Evolutionary conservation across 139 green algal species (phyloP).

Genomic region (Coelastrella sp.): DNA sequence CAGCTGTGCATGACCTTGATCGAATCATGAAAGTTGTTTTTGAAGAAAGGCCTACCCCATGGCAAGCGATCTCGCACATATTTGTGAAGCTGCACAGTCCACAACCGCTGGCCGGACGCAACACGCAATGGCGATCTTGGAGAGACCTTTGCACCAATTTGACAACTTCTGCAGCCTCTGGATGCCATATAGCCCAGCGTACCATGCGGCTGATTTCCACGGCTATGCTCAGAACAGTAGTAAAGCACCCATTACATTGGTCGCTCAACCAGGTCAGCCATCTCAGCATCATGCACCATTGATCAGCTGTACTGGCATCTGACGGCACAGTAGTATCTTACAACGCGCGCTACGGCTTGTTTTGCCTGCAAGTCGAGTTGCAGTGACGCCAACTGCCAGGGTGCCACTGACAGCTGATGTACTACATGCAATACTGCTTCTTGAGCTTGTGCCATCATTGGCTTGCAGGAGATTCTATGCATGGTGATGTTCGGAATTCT

Average conservation of each 20-base stretch:
- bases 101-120: background rate
- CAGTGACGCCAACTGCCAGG: background rate
- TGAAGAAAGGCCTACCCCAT: background rate
- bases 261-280: background rate
- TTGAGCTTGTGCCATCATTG: background rate
- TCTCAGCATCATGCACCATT: background rate
- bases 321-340: background rate
- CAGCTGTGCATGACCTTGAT: too few relatives aligned
- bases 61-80: background rate
- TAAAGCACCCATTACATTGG: conserved; percentile 21
- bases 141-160: background rate
- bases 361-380: background rate
- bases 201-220: background rate
- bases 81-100: background rate
- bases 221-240: background rate
- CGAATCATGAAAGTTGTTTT: background rate
- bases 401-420: background rate
- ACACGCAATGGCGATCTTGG: background rate
- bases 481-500: conserved; percentile 35
- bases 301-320: background rate
- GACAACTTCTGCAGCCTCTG: background rate
- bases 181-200: conserved; percentile 1
- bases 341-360: background rate
- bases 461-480: conserved; percentile 20
- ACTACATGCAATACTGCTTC: too few relatives aligned